Evolutionary conservation across 2,329 filamentous ascomycete genomes (phyloP).

Genomic region (Purpureocillium takamizusanense): DNA sequence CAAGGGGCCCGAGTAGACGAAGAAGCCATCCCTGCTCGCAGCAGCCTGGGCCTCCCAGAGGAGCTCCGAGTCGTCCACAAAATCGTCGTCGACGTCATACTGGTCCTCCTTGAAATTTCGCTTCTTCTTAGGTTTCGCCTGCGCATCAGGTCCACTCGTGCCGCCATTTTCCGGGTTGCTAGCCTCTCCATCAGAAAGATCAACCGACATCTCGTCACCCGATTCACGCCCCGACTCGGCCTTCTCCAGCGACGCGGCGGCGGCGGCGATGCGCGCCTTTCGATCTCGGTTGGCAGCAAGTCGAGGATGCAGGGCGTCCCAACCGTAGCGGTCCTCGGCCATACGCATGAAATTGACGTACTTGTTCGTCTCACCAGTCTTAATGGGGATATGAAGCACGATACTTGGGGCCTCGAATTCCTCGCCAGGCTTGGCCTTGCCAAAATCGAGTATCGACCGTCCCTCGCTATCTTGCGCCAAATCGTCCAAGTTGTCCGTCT

Average conservation of each 20-base stretch:
- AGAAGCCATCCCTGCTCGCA: conserved; percentile 92
- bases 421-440: conserved; percentile 48
- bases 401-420: conserved; percentile 64
- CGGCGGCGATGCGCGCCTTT: conserved; percentile 79
- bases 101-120: conserved; percentile 74
- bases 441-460: conserved; percentile 53
- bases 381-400: conserved; percentile 71
- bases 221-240: conserved; percentile 60
- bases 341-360: conserved; percentile 93
- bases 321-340: conserved; percentile 89
- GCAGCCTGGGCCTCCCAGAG: conserved; percentile 94
- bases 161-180: conserved; percentile 80
- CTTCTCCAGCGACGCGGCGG: conserved; percentile 76
- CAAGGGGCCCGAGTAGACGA: conserved; percentile 90
- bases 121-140: conserved; percentile 66
- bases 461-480: conserved; percentile 29
- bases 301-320: conserved; percentile 85
- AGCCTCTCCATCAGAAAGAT: conserved; percentile 64
- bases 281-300: conserved; percentile 82
- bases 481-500: conserved; percentile 40
- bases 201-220: conserved; percentile 76
- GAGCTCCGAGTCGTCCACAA: conserved; percentile 88
- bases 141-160: conserved; percentile 51
- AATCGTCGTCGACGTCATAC: conserved; percentile 75
- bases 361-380: conserved; percentile 68